Base-by-base conservation (phyloP, 768 basidiomycete genomes). In the Leccinum longicurvipes region DNA sequence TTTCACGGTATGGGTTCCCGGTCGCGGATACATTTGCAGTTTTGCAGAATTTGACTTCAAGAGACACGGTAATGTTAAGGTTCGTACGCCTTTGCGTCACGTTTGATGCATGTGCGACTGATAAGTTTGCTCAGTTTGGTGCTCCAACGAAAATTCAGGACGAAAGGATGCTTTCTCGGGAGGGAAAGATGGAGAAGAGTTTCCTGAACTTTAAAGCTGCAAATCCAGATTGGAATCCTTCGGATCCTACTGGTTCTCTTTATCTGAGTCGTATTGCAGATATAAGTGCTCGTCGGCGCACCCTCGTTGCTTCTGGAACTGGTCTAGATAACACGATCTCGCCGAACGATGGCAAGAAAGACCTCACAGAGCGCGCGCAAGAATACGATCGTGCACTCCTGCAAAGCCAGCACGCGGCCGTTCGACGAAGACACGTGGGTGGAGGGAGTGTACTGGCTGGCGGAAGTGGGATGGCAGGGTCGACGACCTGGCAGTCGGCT, bases 131-230 rank as follows among this genome's bases (percentile, higher is more conserved):
- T 12, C 58, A 92, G 89, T 94, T 92, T 63, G 93, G 93, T n/a
- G 93, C 91, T 11, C 91, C 92, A 1, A 79, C 82, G 4, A 73
- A 77, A 36, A 81, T 79, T 8, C 75, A 78, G 12, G 89, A 93
- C 60, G 84, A 85, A 62, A 83, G 83, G 56, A 86, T 89, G 79
- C 78, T 89, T 64, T 91, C 90, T 5, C 91, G 90, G 58, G 89
- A 96, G 62, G 92, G 92, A 32, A 99, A 99, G 80, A 98, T 99
- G 95, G 97, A 99, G 78, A 97, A 98, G 76, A 92, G 89, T 70
- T 91, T 97, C 75, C 76, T 96, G 29, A 92, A 90, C 67, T 97
- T 97, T 79, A 96, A 95, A 75, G 93, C 93, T 42, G 89, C 93
- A 1, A 91, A 98, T 73, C 96, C 96, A 11, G 91, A 93, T 56